phyloP scores from a whole-genome alignment of 208 protist genomes.

The Trypanosoma avium region DNA sequence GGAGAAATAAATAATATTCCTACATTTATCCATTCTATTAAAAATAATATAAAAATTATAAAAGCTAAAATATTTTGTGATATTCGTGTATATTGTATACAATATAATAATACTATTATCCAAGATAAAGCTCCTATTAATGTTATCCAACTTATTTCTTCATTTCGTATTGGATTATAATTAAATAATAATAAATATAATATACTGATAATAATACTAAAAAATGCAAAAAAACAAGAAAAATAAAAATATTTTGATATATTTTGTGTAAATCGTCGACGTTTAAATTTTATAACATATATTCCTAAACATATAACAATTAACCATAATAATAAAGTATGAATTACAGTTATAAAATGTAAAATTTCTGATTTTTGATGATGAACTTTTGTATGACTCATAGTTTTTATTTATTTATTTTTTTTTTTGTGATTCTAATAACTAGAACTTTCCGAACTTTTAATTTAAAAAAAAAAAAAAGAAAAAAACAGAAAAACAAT shows the following conservation, averaged over 20 bases:
- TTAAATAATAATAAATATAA: not conserved
- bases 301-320: not conserved
- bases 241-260: not conserved
- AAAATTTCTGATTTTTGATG: too few species aligned
- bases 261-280: not conserved
- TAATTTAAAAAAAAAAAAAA: not conserved
- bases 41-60: conserved; percentile 1
- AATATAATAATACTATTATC: conserved; percentile 3
- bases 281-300: not conserved
- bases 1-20: conserved; percentile 3
- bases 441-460: too few species aligned
- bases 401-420: too few species aligned
- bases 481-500: not conserved
- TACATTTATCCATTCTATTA: conserved; percentile 15
- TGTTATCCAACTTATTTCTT: not conserved
- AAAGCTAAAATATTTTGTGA: not conserved
- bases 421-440: too few species aligned
- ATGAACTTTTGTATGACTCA: too few species aligned
- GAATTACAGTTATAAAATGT: too few species aligned
- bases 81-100: not conserved
- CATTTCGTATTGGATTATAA: not conserved
- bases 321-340: not conserved
- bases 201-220: not conserved
- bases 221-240: not conserved
- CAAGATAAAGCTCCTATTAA: not conserved